phyloP scores from a whole-genome alignment of 768 basidiomycete species.

The Amanita exitialis region DNA sequence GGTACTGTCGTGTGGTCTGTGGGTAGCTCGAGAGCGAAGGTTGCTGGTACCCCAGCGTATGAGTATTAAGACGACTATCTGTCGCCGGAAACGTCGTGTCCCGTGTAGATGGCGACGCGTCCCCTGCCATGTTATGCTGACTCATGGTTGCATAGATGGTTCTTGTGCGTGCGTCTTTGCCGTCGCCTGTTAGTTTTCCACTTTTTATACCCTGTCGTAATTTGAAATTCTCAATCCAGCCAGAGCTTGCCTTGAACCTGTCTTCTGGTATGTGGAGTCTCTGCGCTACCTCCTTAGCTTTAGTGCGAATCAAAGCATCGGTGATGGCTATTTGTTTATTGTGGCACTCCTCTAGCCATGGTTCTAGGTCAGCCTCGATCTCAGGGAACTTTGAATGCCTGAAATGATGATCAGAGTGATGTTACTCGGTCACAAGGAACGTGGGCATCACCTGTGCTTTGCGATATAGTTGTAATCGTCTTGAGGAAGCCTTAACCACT shows the following conservation, averaged over 20 bases:
- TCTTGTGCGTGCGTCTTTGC: neutral
- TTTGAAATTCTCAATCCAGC: slow-evolving; percentile 93
- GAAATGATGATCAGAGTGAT: slow-evolving; percentile 6
- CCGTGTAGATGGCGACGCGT: neutral
- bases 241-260: slow-evolving; percentile 84
- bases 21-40: neutral
- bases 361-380: slow-evolving; percentile 55
- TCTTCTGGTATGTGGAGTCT: slow-evolving; percentile 48
- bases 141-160: neutral
- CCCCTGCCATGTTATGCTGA: neutral
- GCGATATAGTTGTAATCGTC: slow-evolving; percentile 48
- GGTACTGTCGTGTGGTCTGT: neutral
- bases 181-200: slow-evolving; percentile 43
- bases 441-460: slow-evolving; percentile 51
- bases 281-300: slow-evolving; percentile 60
- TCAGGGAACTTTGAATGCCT: slow-evolving; percentile 78
- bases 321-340: slow-evolving; percentile 38
- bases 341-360: slow-evolving; percentile 49
- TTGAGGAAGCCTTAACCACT: slow-evolving; percentile 65
- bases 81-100: neutral
- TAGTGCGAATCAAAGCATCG: slow-evolving; percentile 52
- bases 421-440: neutral
- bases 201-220: slow-evolving; percentile 66
- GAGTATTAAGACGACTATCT: neutral
- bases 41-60: neutral